phyloP scores from a whole-genome alignment of 306 rosid species.

The Parietaria judaica region DNA sequence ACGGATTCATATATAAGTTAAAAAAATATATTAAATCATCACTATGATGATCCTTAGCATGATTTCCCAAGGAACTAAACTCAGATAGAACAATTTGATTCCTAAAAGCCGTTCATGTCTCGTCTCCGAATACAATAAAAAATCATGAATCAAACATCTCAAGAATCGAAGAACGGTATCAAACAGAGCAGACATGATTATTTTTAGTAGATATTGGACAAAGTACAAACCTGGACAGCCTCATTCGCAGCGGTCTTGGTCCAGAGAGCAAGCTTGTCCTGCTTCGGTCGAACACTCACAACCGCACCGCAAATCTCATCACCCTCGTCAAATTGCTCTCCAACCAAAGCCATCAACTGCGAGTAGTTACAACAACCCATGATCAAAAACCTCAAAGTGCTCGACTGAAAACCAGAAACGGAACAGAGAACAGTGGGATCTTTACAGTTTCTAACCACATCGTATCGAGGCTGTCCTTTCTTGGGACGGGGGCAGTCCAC shows the following conservation, averaged over 20 bases:
- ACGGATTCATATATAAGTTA: conserved; percentile 8
- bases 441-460: conserved; percentile 99
- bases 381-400: neutral
- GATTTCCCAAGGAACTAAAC: no score
- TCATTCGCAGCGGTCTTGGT: conserved; percentile 91
- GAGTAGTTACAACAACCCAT: conserved; percentile 2
- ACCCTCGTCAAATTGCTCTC: conserved; percentile 86
- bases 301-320: conserved; percentile 95
- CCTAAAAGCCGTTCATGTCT: no score
- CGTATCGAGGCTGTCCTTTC: conserved; percentile 57
- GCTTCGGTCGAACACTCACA: conserved; percentile 90
- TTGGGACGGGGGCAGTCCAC: conserved; percentile 56
- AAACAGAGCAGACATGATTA: no score
- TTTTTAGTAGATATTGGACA: neutral
- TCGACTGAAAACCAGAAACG: neutral
- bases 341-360: conserved; percentile 94
- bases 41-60: no score
- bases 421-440: neutral
- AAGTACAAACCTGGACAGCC: conserved; percentile 70
- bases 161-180: no score
- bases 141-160: no score
- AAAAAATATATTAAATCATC: neutral
- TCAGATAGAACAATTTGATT: no score
- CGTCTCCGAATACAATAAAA: no score
- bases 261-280: conserved; percentile 87